Conservation (phyloP, 345 rosid species). For the Mercurialis annua region DNA sequence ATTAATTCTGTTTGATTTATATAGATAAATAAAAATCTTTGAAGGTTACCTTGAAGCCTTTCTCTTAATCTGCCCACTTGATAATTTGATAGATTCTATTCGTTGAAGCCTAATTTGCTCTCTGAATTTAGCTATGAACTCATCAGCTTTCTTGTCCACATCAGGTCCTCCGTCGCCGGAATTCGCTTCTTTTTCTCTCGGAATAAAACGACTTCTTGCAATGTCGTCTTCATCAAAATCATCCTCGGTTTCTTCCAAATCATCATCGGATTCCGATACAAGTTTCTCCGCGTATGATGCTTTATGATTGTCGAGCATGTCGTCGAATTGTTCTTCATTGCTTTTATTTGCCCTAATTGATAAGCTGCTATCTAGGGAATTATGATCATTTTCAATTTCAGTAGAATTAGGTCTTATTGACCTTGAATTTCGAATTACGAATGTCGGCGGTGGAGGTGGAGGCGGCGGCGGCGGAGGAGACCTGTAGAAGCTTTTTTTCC, state of each 20-base stretch:
- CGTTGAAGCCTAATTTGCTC: conserved; percentile 98
- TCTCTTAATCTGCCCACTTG: conserved; percentile 16
- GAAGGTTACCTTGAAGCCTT: conserved; percentile 11
- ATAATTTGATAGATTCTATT: conserved; percentile 69
- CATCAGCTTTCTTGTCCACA: conserved; percentile 93
- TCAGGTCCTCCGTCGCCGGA: conserved; percentile 58
- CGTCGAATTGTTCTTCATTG: conserved; percentile 22
- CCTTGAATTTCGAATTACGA: conserved; percentile 29
- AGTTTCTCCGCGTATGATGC: conserved; percentile 32
- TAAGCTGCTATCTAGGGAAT: conserved; percentile 3
- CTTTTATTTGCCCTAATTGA: conserved; percentile 31
- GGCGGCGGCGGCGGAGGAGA: conserved; percentile 63
- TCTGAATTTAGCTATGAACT: conserved; percentile 96
- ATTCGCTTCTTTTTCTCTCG: conserved; percentile 24
- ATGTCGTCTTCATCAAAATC: conserved; percentile 12
- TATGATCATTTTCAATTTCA: conserved; percentile 23
- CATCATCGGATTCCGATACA: conserved; percentile 32
- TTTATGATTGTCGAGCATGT: conserved; percentile 23
- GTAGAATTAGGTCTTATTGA: conserved; percentile 26
- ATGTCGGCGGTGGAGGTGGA: conserved; percentile 52
- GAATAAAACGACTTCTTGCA: conserved; percentile 11
- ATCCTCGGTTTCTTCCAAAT: conserved; percentile 27
- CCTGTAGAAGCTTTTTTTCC: conserved; percentile 45
- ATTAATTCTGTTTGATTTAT: conserved; percentile 1
- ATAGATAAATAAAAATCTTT: background rate